Conservation (phyloP, 345 rosid genomes). For the Bruguiera parviflora region DNA sequence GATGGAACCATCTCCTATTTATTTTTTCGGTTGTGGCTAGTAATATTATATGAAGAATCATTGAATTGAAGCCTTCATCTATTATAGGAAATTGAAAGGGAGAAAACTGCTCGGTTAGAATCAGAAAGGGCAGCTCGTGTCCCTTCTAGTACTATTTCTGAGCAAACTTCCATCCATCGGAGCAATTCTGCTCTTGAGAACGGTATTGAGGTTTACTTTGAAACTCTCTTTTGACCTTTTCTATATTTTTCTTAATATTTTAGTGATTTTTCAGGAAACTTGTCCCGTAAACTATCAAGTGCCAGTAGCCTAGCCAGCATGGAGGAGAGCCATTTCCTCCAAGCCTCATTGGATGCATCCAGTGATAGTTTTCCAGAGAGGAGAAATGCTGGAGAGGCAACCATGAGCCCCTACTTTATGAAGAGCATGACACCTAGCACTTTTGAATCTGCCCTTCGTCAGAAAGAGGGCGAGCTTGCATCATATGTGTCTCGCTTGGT, state of each 20-base stretch:
- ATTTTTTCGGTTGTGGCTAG: not conserved
- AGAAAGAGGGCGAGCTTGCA: conserved; percentile 98
- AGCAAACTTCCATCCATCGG: conserved; percentile 52
- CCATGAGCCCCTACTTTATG: conserved; percentile 76
- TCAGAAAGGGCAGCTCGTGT: conserved; percentile 66
- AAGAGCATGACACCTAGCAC: conserved; percentile 94
- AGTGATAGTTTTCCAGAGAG: conserved; percentile 62
- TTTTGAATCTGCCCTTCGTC: conserved; percentile 91
- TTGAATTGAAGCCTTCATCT: conserved; percentile 4
- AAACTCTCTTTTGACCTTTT: conserved; percentile 13
- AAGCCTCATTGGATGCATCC: conserved; percentile 86
- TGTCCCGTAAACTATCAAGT: conserved; percentile 71
- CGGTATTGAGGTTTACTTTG: conserved; percentile 43
- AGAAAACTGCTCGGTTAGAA: conserved; percentile 78
- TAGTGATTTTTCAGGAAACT: conserved; percentile 48
- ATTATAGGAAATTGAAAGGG: conserved; percentile 82
- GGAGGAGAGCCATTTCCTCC: conserved; percentile 97
- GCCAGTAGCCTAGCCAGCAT: conserved; percentile 87
- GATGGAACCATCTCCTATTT: not conserved
- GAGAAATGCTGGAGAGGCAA: conserved; percentile 61
- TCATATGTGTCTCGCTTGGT: conserved; percentile 99
- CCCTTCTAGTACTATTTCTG: conserved; percentile 50
- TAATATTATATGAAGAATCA: not conserved
- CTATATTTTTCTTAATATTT: conserved; percentile 5
- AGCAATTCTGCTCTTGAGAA: conserved; percentile 61